phyloP scores from a whole-genome alignment of 148 eudicot genomes.

The Mesembryanthemum crystallinum region DNA sequence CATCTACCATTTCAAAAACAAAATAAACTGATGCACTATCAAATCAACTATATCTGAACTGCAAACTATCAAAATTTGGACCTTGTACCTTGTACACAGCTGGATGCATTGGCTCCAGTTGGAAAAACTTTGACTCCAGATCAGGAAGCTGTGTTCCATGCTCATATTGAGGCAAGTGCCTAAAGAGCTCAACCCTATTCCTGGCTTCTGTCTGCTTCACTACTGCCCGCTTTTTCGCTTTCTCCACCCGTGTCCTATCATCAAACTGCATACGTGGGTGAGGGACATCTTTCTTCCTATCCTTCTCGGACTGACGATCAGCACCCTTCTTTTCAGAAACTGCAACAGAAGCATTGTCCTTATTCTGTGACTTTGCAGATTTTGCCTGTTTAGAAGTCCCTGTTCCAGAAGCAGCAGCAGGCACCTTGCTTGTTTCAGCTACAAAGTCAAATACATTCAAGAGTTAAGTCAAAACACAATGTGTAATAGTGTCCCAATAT shows the following conservation, averaged over 20 bases:
- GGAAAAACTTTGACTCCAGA: slow-evolving; percentile 80
- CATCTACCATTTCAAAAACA: not conserved
- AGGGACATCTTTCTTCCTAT: slow-evolving; percentile 94
- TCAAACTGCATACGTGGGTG: slow-evolving; percentile 99
- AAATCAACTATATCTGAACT: not conserved
- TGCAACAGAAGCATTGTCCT: slow-evolving; percentile 62
- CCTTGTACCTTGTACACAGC: slow-evolving; percentile 78
- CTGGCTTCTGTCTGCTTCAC: slow-evolving; percentile 89
- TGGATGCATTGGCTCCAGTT: slow-evolving; percentile 86
- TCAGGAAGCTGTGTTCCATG: slow-evolving; percentile 89
- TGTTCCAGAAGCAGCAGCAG: slow-evolving; percentile 45
- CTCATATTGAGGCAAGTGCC: slow-evolving; percentile 97
- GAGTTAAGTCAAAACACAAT: not conserved
- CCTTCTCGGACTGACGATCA: slow-evolving; percentile 79
- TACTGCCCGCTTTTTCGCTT: slow-evolving; percentile 88
- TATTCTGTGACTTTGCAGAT: slow-evolving; percentile 56
- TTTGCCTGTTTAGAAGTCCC: slow-evolving; percentile 52
- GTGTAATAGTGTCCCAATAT: not conserved
- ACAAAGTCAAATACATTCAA: slow-evolving; percentile 15
- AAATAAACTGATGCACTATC: not conserved
- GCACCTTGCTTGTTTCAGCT: slow-evolving; percentile 58
- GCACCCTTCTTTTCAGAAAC: slow-evolving; percentile 72
- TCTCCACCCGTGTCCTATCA: slow-evolving; percentile 83
- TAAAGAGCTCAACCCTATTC: slow-evolving; percentile 81
- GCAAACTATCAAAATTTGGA: not conserved